These are phyloP conservation scores for Hemileia vastatrix DNA, from an alignment of 1,284 basidiomycete genomes.

Conservation along the genomic window DNA sequence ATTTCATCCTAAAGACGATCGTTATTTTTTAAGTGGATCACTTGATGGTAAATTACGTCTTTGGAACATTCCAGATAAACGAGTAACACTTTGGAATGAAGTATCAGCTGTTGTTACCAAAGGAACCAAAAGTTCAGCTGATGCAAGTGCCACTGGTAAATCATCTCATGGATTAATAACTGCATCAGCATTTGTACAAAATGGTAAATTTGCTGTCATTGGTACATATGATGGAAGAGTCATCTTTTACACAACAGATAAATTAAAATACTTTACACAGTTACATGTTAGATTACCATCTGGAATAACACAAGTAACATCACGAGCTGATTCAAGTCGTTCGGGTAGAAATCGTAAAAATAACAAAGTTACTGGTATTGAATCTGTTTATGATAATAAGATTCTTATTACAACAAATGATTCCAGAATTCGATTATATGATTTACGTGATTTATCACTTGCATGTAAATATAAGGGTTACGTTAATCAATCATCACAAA, in stretches of 20 bases:
- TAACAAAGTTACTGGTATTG: slow-evolving; percentile 44
- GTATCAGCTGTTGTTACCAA: no score
- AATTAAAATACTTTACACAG: no score
- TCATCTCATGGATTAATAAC: slow-evolving; percentile 46
- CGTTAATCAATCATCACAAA: no score
- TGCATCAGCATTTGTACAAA: slow-evolving; percentile 40
- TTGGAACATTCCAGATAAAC: slow-evolving; percentile 37
- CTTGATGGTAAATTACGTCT: slow-evolving; percentile 45
- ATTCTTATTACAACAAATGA: slow-evolving; percentile 46
- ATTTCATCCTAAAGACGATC: slow-evolving; percentile 43
- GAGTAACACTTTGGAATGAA: no score
- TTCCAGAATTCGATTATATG: slow-evolving; percentile 43
- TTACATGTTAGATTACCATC: no score
- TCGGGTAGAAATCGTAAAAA: slow-evolving; percentile 41
- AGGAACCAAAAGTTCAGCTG: no score
- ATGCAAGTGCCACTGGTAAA: no score
- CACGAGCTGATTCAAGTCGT: no score
- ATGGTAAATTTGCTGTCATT: slow-evolving; percentile 39
- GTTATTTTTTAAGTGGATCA: slow-evolving; percentile 45
- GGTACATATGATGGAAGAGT: slow-evolving; percentile 44
- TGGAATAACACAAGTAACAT: no score
- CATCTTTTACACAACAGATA: no score
- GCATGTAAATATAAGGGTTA: no score
- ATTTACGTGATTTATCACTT: no score
- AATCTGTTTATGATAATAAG: slow-evolving; percentile 36